Conservation (phyloP, 345 rosid genomes). For the Diplotaxis tenuifolia region DNA sequence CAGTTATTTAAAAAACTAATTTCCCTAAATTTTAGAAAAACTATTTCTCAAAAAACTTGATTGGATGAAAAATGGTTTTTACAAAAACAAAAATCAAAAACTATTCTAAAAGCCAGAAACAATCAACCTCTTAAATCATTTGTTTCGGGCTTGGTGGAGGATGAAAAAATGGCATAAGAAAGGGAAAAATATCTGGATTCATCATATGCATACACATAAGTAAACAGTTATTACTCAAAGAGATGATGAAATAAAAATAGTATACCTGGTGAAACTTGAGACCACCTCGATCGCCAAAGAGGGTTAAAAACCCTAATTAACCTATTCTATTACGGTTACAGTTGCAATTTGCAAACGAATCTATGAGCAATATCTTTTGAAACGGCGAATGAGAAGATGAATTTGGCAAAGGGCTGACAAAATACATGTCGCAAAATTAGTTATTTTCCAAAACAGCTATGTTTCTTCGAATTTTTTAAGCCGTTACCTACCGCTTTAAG, state of each 20-base stretch:
- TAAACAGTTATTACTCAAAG: neutral
- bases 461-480: neutral
- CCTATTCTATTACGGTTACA: neutral
- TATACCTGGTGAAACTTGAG: constrained; percentile 26
- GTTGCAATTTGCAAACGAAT: constrained; percentile 10
- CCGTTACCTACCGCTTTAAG: no score
- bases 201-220: neutral
- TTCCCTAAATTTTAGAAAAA: no score
- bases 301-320: neutral
- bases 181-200: neutral
- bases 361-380: neutral
- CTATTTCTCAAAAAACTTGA: no score
- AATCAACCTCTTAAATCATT: no score
- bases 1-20: no score
- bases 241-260: neutral
- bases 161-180: neutral
- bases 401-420: neutral
- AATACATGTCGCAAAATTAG: neutral
- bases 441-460: neutral
- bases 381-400: neutral
- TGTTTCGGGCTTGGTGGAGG: neutral
- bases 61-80: no score
- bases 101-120: no score
- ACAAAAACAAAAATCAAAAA: no score
- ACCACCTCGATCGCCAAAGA: constrained; percentile 1